These are phyloP conservation scores for Sporothrix euskadiensis DNA, from an alignment of 2,329 filamentous ascomycete genomes.

Conservation along the genomic window DNA sequence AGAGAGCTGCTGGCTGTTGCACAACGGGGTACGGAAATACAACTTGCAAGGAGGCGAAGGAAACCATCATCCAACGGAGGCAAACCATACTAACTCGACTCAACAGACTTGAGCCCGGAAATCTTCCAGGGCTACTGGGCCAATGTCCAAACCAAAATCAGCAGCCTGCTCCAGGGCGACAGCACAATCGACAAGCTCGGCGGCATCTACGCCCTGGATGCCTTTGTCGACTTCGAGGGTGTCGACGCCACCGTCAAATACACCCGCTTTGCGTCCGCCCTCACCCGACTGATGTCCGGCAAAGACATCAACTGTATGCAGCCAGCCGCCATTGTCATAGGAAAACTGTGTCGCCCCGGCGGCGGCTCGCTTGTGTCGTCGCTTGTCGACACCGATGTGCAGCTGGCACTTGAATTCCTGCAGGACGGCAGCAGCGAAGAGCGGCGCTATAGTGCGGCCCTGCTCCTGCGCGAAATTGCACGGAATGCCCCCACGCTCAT, in stretches of 20 bases:
- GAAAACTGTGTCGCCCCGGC: conserved; percentile 86
- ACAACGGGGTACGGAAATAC: conserved; percentile 52
- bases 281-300: conserved; percentile 83
- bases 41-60: background rate
- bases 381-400: conserved; percentile 93
- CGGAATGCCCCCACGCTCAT: conserved; percentile 92
- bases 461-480: conserved; percentile 86
- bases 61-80: too few species aligned
- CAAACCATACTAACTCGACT: background rate
- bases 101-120: conserved; percentile 73
- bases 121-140: conserved; percentile 67
- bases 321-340: conserved; percentile 82
- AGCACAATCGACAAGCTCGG: conserved; percentile 88
- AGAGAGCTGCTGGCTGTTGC: conserved; percentile 57
- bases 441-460: conserved; percentile 86
- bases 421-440: conserved; percentile 94
- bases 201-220: conserved; percentile 87
- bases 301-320: conserved; percentile 92
- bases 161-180: conserved; percentile 73
- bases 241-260: conserved; percentile 93
- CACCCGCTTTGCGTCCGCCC: conserved; percentile 87
- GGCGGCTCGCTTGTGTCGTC: conserved; percentile 93
- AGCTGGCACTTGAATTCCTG: conserved; percentile 93
- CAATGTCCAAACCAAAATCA: conserved; percentile 58
- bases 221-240: conserved; percentile 92